A percentile compares a stretch with the other conserved stretches of the same genome.
phyloP scores from a whole-genome alignment of 306 rosid genomes.

The Betula pendula region DNA sequence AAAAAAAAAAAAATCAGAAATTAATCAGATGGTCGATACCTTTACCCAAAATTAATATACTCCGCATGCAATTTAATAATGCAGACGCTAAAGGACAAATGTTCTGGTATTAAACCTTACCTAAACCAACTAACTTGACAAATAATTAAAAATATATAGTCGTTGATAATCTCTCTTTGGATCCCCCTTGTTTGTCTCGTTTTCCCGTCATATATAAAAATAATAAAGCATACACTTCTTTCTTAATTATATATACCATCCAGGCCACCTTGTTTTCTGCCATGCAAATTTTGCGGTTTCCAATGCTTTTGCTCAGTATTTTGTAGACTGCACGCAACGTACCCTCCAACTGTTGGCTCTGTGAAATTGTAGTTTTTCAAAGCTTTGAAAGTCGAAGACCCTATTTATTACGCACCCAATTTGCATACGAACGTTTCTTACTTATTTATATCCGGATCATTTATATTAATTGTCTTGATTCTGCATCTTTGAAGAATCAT shows the following conservation, averaged over 20 bases:
- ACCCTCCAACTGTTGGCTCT: constrained; percentile 5
- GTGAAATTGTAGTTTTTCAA: neutral
- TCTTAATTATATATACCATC: constrained; percentile 4
- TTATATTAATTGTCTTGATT: too few species aligned
- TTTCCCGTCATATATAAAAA: constrained; percentile 22
- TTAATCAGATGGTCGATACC: neutral
- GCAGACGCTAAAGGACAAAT: constrained; percentile 42
- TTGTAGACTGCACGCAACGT: constrained; percentile 30
- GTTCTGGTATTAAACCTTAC: constrained; percentile 46
- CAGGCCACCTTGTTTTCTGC: constrained; percentile 21
- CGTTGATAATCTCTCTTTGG: constrained; percentile 53
- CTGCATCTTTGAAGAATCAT: too few species aligned
- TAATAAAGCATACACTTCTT: neutral
- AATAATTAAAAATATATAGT: constrained; percentile 16
- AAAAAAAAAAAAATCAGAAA: neutral
- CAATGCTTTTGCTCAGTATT: constrained; percentile 36
- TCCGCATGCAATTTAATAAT: constrained; percentile 20
- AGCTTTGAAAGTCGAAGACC: constrained; percentile 1
- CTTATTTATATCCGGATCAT: too few species aligned
- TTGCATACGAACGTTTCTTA: too few species aligned
- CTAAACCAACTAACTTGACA: constrained; percentile 60
- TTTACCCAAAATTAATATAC: constrained; percentile 9
- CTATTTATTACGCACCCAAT: neutral
- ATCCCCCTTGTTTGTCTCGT: constrained; percentile 54
- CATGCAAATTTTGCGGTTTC: constrained; percentile 37